Percentiles rank a stretch among this genome's conserved stretches.
Conservation (phyloP, 192 early-diverging fungal genomes). For the Helicostylum pulchrum region DNA sequence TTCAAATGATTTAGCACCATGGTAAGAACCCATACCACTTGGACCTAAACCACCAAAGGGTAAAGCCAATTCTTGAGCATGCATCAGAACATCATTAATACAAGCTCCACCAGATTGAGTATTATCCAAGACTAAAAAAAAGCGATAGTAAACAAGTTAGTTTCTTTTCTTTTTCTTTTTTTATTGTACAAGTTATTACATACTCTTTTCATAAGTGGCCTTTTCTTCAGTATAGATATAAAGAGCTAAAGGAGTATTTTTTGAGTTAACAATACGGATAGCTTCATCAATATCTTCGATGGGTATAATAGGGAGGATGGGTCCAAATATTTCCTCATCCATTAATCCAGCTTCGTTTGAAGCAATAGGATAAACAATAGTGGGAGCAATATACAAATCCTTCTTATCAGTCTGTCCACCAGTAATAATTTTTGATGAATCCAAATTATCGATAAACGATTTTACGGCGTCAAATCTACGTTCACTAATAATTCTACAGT, state of each 20-base stretch:
- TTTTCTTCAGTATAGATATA: constrained; percentile 27
- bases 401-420: constrained; percentile 45
- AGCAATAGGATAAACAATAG: constrained; percentile 50
- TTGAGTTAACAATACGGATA: constrained; percentile 31
- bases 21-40: constrained; percentile 77
- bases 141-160: neutral
- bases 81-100: constrained; percentile 76
- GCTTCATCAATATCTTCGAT: constrained; percentile 34
- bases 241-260: constrained; percentile 25
- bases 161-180: neutral
- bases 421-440: constrained; percentile 31
- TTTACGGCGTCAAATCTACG: constrained; percentile 70
- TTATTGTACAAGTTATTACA: neutral
- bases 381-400: constrained; percentile 54
- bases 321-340: constrained; percentile 69
- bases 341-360: constrained; percentile 35
- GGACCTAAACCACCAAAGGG: constrained; percentile 82
- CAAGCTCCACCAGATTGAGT: constrained; percentile 65
- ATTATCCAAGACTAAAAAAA: constrained; percentile 26
- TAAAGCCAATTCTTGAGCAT: constrained; percentile 42
- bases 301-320: constrained; percentile 53
- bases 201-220: constrained; percentile 7
- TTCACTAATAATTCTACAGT: constrained; percentile 68
- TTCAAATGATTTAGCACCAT: constrained; percentile 67
- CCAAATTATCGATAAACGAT: constrained; percentile 42